Base-by-base conservation (phyloP, 2,329 filamentous ascomycete species). In the Cercospora zeina region DNA sequence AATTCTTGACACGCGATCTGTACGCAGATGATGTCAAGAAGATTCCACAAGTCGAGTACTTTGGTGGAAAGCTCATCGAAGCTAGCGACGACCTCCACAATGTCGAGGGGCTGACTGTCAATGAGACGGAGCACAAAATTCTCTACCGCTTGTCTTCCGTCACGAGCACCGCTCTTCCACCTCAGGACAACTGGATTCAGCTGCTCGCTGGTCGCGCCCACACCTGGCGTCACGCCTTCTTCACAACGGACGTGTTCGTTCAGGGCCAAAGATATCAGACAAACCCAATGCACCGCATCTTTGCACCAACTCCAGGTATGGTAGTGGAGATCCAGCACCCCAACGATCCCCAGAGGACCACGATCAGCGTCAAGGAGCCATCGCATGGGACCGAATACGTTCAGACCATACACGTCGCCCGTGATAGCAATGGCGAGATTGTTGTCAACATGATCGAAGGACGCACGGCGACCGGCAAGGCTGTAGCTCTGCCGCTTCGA, bases 201-300 rank as follows among this genome's bases (percentile, higher is more conserved):
- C 86, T 97, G 14, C 84, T 99, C 57, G 95, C 93, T 42, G 95
- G 95, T 16, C 85, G 87, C 54, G 87, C 84, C 63, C 90, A 93
- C 73, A 97, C 90, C 54, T 99, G 95, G 95, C 87, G 93, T 62
- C 91, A 97, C 74, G 95, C 95, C 30, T 86, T 99, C 63, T 93
- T 99, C 78, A 91, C 91, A 63, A 89, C 93, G 0, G 93, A 99
- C 69, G 89, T 97, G 30, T 88, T 97, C 67, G 90, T 97, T 4
- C 95, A 99, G 77, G 95, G 93, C 14, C 89, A 96, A 76, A 92
- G 96, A 74, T 97, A 96, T 81, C 91, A 97, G 80, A 96, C 91
- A 62, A 99, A 99, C 79, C 96, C 95, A 0, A 89, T 97, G 80
- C 89, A 88, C 75, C 88, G 93, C 61, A 92, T 99, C 63, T 93